phyloP scores from a whole-genome alignment of 768 basidiomycete species.

The Pulveroboletus sp. region DNA sequence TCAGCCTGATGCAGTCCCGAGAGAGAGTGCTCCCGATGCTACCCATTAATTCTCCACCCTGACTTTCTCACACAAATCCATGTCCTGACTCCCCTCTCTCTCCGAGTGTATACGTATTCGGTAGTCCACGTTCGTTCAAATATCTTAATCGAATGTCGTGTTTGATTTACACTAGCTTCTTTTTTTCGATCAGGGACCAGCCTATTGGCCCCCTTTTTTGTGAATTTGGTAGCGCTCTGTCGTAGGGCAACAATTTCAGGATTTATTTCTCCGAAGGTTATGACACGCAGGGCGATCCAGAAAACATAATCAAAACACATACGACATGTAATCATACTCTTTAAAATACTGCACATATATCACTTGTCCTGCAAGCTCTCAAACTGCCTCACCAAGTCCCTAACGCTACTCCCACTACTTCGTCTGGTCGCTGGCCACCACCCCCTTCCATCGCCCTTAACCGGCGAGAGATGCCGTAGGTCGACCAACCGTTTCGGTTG shows the following conservation, averaged over 20 bases:
- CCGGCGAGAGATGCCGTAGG: conserved; percentile 39
- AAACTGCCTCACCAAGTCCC: conserved; percentile 62
- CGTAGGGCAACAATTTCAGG: neutral
- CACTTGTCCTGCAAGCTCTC: conserved; percentile 35
- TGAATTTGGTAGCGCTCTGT: too few relatives aligned
- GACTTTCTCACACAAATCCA: neutral
- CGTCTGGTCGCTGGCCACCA: conserved; percentile 38
- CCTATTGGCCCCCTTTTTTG: too few relatives aligned
- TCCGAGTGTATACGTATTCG: neutral
- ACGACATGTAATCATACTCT: neutral
- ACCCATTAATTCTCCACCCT: neutral
- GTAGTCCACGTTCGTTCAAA: neutral
- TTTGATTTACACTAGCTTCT: neutral
- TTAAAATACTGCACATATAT: conserved; percentile 3
- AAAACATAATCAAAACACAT: conserved; percentile 8
- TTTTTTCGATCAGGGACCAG: neutral
- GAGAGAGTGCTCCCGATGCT: neutral
- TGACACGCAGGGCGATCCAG: conserved; percentile 12
- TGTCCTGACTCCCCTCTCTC: neutral
- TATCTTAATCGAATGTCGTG: neutral
- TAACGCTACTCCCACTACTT: conserved; percentile 68
- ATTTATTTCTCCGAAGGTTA: neutral
- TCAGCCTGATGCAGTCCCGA: too few relatives aligned
- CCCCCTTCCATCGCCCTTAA: conserved; percentile 33
- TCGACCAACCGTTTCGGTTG: conserved; percentile 50